Evolutionary conservation across 2,329 filamentous ascomycete species (phyloP), one percentile per base, ranked within the genome.

Genomic region (Clarireedia paspali): DNA sequence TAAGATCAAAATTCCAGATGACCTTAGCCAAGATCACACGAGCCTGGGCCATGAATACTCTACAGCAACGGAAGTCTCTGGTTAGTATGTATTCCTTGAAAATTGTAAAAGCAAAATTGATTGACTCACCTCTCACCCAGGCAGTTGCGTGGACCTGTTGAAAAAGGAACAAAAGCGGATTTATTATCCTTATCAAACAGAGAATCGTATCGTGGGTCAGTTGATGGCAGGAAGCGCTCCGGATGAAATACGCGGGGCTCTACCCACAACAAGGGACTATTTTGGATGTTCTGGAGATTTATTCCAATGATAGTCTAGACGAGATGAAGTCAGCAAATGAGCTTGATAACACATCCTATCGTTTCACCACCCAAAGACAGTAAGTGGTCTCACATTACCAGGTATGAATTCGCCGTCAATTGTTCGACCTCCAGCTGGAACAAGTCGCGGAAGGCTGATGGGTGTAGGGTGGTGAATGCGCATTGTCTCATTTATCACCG

Each of bases 401-500:
- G 57, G 53, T 26, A 60, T 20, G 30, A 34, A 59, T 50, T 48
- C 30, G 17, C 56, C 56, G 15, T 20, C 46, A 15, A 58, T 39
- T 9, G 34, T 34, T n/a, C 36, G 47, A 47, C 53, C 53, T 14
- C 27, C 48, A 17, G 30, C 15, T 3, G 56, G 53, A 26, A 58
- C 45, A 17, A 42, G 23, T 15, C 58, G 23, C 17, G 52, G 53
- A 2, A 58, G 17, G 10, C 39, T 40, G 26, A 30, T 44, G 6
- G 52, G 52, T 23, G 46, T 54, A 1, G 58, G 58, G 6, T 57
- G 58, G 34, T 53, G 52, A 14, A 60, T 52, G n/a, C 57, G 40
- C 12, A 59, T 38, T 5, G 47, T 42, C 40, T 59, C 57, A 20
- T 57, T 47, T 17, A 59, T 48, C 38, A 49, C 45, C 15, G 54